Conservation (phyloP, 768 basidiomycete genomes). For the Calocybe indica region DNA sequence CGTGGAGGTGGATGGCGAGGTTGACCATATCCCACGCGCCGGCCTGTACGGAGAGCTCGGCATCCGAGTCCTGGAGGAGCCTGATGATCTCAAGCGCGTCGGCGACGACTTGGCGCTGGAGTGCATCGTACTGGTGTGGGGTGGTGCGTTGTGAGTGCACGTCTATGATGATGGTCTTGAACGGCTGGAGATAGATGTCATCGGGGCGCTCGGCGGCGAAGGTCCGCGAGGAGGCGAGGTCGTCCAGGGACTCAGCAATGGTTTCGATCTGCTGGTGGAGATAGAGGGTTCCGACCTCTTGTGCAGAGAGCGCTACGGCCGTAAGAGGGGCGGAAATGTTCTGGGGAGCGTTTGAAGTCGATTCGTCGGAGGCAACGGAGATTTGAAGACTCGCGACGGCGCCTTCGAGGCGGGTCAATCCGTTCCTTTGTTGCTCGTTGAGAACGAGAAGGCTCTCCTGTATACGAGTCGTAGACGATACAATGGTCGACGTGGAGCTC, state of each 20-base stretch:
- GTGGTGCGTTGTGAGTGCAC: not conserved
- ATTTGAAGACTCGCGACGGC: constrained; percentile 4
- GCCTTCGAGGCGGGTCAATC: constrained; percentile 6
- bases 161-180: constrained; percentile 4
- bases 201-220: constrained; percentile 5
- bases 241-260: constrained; percentile 6
- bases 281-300: constrained; percentile 5
- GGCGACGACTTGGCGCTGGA: constrained; percentile 7
- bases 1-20: constrained; percentile 6
- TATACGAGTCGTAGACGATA: not conserved
- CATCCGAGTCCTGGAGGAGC: constrained; percentile 4
- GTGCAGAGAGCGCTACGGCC: constrained; percentile 2
- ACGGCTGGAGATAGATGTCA: constrained; percentile 5
- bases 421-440: constrained; percentile 4
- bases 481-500: constrained; percentile 4
- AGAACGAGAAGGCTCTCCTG: not conserved
- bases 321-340: not conserved
- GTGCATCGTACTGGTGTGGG: not conserved
- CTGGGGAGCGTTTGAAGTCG: no score
- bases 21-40: constrained; percentile 13
- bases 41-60: constrained; percentile 8
- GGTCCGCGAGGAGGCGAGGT: constrained; percentile 2
- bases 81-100: constrained; percentile 6
- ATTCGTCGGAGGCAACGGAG: not conserved
- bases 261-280: constrained; percentile 10